A percentile compares a stretch with the other conserved stretches of the same genome.
phyloP scores from a whole-genome alignment of 495 filamentous ascomycete species.

The Hyaloscypha hepaticicola region DNA sequence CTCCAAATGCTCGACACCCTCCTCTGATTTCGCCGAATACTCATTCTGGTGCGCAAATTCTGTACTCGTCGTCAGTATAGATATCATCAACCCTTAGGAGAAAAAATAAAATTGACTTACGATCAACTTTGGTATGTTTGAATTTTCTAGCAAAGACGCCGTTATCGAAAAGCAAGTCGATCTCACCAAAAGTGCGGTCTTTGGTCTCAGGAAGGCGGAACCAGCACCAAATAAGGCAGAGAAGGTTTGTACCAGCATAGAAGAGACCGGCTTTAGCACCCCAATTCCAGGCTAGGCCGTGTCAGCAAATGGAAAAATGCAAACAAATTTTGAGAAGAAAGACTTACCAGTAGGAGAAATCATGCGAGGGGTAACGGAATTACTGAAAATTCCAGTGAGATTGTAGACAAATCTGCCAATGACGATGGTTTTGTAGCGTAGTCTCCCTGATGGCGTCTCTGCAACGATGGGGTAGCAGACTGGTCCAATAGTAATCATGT shows the following conservation, averaged over 20 bases:
- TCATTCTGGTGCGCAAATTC: constrained; percentile 25
- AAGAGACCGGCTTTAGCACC: constrained; percentile 52
- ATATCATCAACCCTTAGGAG: constrained; percentile 30
- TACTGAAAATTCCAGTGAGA: constrained; percentile 9
- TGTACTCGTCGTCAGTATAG: neutral
- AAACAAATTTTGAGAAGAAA: constrained; percentile 1
- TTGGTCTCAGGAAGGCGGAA: constrained; percentile 58
- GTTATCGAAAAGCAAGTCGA: constrained; percentile 31
- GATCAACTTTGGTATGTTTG: constrained; percentile 29
- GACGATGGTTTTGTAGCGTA: constrained; percentile 19
- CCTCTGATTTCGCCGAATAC: neutral
- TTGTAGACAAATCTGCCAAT: constrained; percentile 20
- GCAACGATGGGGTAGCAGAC: constrained; percentile 17
- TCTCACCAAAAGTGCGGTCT: constrained; percentile 58
- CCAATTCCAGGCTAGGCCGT: constrained; percentile 49
- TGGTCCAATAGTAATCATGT: constrained; percentile 24
- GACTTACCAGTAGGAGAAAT: constrained; percentile 14
- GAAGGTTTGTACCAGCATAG: constrained; percentile 50
- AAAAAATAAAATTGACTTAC: constrained; percentile 5
- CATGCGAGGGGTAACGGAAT: constrained; percentile 18
- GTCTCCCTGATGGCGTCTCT: constrained; percentile 15
- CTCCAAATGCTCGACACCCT: neutral
- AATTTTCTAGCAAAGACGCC: constrained; percentile 6
- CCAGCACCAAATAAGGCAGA: constrained; percentile 35
- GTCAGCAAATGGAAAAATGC: neutral